Evolutionary conservation across 2,329 filamentous ascomycete species (phyloP).

Genomic region (Aspergillus amoenus): DNA sequence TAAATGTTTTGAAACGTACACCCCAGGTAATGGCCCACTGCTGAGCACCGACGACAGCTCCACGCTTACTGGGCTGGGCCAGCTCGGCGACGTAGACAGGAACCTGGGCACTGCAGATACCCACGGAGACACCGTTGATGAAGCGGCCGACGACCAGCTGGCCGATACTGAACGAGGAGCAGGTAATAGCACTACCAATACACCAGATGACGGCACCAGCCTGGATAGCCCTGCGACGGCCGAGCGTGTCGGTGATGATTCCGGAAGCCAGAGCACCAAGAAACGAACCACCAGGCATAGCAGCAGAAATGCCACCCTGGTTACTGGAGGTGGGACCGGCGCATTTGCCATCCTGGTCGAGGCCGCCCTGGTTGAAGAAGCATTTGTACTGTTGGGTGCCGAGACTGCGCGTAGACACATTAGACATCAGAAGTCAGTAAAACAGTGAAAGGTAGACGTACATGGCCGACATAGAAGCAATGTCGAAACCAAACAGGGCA

Average conservation of each 20-base stretch:
- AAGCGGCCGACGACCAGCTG: conserved; percentile 70
- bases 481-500: conserved; percentile 35
- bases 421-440: background rate
- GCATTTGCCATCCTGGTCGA: conserved; percentile 47
- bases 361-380: conserved; percentile 65
- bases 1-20: background rate
- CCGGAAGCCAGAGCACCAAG: conserved; percentile 58
- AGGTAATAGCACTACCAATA: conserved; percentile 57
- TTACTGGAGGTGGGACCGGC: conserved; percentile 48
- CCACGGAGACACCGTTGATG: conserved; percentile 70
- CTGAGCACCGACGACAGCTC: conserved; percentile 68
- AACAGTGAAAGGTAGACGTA: background rate
- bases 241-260: conserved; percentile 56
- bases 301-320: conserved; percentile 68
- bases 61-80: conserved; percentile 55
- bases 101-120: conserved; percentile 69
- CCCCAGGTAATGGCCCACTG: conserved; percentile 75
- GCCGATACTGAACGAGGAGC: conserved; percentile 60
- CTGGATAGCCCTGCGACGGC: conserved; percentile 53
- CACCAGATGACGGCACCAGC: conserved; percentile 51
- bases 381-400: conserved; percentile 56
- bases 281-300: conserved; percentile 73
- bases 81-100: conserved; percentile 71
- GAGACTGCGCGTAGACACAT: conserved; percentile 18
- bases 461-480: conserved; percentile 36